Percentiles rank a stretch among this genome's conserved stretches.
Evolutionary conservation across 192 early-diverging fungal species (phyloP).

Genomic region (Backusella westeae): DNA sequence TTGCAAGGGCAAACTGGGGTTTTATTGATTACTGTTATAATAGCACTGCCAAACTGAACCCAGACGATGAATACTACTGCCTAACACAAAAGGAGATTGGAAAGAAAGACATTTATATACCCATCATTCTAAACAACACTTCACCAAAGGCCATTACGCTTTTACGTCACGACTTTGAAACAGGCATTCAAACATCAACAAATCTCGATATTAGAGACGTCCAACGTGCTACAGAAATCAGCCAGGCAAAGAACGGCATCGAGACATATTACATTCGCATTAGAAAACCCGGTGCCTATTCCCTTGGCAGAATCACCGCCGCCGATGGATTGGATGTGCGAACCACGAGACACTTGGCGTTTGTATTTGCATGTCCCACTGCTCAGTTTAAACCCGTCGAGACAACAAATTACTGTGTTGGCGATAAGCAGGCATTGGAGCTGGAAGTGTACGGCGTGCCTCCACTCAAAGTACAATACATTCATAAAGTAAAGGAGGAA

Average conservation of each 20-base stretch:
- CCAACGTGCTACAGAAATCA: conserved; percentile 34
- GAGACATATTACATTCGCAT: conserved; percentile 35
- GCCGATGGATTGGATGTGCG: conserved; percentile 36
- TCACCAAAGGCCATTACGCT: conserved; percentile 26
- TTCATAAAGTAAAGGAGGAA: neutral
- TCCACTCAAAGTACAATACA: conserved; percentile 39
- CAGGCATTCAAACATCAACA: neutral
- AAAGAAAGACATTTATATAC: conserved; percentile 30
- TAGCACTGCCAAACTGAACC: conserved; percentile 49
- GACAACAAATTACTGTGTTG: conserved; percentile 22
- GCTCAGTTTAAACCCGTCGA: conserved; percentile 20
- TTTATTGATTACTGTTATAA: neutral
- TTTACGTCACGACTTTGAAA: conserved; percentile 36
- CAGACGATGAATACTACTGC: conserved; percentile 44
- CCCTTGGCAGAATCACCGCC: conserved; percentile 31
- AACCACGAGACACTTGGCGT: conserved; percentile 26
- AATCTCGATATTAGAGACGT: conserved; percentile 27
- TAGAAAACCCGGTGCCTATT: conserved; percentile 36
- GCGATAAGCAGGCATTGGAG: conserved; percentile 26
- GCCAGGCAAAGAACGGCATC: conserved; percentile 27
- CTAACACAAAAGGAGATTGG: conserved; percentile 32
- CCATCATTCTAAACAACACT: conserved; percentile 42
- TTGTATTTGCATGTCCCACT: conserved; percentile 39
- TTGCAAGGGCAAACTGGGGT: neutral
- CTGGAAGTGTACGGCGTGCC: conserved; percentile 40